Percentiles rank a stretch among this genome's conserved stretches.
Conservation (phyloP, 2,329 filamentous ascomycete genomes). For the Ophiostoma tasmaniense region DNA sequence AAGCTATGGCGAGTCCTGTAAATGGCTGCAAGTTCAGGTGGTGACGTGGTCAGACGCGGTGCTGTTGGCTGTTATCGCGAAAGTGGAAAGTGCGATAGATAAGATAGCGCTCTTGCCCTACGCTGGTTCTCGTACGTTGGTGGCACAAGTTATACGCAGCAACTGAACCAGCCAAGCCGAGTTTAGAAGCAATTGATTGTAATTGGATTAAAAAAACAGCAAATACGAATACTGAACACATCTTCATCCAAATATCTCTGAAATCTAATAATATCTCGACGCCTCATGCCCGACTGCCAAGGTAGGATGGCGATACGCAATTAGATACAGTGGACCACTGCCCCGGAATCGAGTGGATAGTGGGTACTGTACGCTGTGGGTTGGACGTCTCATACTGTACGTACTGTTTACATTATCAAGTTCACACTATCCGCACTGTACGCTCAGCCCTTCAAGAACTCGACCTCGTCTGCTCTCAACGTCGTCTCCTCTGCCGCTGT, state of each 20-base stretch:
- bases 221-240: neutral
- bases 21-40: neutral
- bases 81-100: slow-evolving; percentile 2
- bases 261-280: neutral
- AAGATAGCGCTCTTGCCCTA: neutral
- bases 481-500: neutral
- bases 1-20: neutral
- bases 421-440: neutral
- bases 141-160: neutral
- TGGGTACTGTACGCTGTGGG: neutral
- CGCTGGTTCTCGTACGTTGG: neutral
- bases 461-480: neutral
- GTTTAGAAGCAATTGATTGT: neutral
- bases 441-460: neutral
- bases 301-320: neutral
- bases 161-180: neutral
- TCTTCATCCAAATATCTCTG: neutral
- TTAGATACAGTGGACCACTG: neutral
- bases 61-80: neutral
- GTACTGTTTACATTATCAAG: neutral
- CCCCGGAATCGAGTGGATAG: slow-evolving; percentile 1
- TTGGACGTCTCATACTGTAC: neutral
- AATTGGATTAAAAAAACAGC: neutral
- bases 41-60: slow-evolving; percentile 3
- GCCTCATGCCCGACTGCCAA: neutral